Evolutionary conservation across 2,329 filamentous ascomycete species (phyloP), one percentile per base, ranked within the genome.

Genomic region (Nothophaeocryptopus gaeumannii): DNA sequence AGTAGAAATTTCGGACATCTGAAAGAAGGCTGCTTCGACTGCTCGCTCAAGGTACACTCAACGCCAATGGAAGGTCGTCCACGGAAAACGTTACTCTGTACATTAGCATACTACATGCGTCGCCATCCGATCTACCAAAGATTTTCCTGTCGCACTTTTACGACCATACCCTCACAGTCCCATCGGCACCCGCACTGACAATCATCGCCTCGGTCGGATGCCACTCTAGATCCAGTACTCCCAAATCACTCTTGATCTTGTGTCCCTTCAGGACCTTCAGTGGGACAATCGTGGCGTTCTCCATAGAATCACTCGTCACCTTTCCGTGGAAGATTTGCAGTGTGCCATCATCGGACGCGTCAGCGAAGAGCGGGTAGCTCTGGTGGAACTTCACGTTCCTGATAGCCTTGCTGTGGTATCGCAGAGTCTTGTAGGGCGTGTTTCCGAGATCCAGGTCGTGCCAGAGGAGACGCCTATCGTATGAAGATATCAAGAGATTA

Each of bases 321-420:
- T 92, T 95, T 49, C 90, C 92, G 68, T 97, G 92, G 82, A 97
- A 97, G 46, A 99, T 88, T 70, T 99, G 93, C 58, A 97, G 74
- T 14, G 86, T 89, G 26, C 93, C 93, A 69, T 99, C 93, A 67
- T 99, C 95, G 68, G 88, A 93, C 14, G 89, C 90, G 67, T 97
- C 92, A 0, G 91, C 93, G 65, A 99, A 97, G 32, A 99, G 78
- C 13, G 93, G 91, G 54, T 84, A 81, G 2, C 53, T 62, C 50
- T 84, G 84, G 72, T 99, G 95, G 72, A 88, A 99, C 60, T 83
- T 85, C 47, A 96, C 93, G 10, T 86, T 83, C 40, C 95, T 83
- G 63, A 99, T 95, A 39, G 93, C 93, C 71, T 95, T 88, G 54
- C 82, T 75, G 74, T 99, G 93, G 76, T 97, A 99, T 43, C 93